phyloP scores from a whole-genome alignment of 495 filamentous ascomycete species.

The Ramalina intermedia region DNA sequence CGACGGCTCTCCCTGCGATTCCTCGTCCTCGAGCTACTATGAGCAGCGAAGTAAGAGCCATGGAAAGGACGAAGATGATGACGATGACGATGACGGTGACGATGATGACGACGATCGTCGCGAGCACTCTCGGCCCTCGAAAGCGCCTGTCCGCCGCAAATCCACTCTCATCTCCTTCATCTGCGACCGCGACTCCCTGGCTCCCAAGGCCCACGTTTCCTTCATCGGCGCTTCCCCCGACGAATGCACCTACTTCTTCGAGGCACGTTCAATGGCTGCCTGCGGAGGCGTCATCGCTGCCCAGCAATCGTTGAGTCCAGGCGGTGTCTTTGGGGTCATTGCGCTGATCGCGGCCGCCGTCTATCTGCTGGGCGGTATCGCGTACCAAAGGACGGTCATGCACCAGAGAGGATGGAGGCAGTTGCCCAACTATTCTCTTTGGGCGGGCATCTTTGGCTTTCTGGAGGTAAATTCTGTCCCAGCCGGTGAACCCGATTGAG shows the following conservation, averaged over 20 bases:
- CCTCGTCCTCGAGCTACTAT: conserved; percentile 15
- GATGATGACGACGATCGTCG: conserved; percentile 26
- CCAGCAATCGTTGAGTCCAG: conserved; percentile 57
- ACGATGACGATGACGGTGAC: conserved; percentile 22
- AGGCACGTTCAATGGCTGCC: conserved; percentile 73
- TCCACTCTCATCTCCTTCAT: conserved; percentile 85
- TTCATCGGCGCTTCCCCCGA: conserved; percentile 77
- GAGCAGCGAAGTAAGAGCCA: conserved; percentile 19
- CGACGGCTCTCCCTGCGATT: conserved; percentile 67
- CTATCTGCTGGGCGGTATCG: conserved; percentile 82
- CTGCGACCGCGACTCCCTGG: conserved; percentile 62
- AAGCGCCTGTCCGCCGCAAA: conserved; percentile 45
- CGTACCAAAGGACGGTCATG: conserved; percentile 90
- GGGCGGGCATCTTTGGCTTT: conserved; percentile 77
- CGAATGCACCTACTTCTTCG: conserved; percentile 93
- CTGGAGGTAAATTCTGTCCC: conserved; percentile 42
- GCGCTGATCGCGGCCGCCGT: conserved; percentile 64
- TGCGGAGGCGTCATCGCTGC: conserved; percentile 58
- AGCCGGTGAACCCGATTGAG: conserved; percentile 20
- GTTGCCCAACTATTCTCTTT: conserved; percentile 83
- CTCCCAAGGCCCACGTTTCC: conserved; percentile 47
- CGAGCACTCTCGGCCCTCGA: conserved; percentile 26
- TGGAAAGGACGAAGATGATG: conserved; percentile 24
- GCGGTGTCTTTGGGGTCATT: conserved; percentile 86
- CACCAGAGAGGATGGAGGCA: conserved; percentile 93